These are phyloP conservation scores for Nepenthes alata DNA, from an alignment of 179 eudicot species.

Conservation along the genomic window DNA sequence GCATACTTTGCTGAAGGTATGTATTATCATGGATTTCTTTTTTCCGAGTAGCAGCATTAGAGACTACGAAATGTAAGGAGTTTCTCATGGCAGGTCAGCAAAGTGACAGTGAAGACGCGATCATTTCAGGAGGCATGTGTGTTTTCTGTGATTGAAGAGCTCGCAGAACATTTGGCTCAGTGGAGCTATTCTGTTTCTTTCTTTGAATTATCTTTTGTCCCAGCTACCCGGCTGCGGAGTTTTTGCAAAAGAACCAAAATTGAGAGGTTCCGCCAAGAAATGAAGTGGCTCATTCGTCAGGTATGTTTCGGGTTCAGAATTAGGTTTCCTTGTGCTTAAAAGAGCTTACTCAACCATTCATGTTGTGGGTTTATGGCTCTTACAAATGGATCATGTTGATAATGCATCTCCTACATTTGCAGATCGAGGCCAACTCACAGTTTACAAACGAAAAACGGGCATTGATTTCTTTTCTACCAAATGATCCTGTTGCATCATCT, in stretches of 20 bases:
- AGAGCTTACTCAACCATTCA: background rate
- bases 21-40: slow-evolving; percentile 1
- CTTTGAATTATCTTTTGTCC: slow-evolving; percentile 79
- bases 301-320: slow-evolving; percentile 17
- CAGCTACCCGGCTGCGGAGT: slow-evolving; percentile 58
- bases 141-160: slow-evolving; percentile 70
- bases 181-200: slow-evolving; percentile 94
- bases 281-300: slow-evolving; percentile 71
- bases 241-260: slow-evolving; percentile 82
- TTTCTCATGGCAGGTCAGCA: slow-evolving; percentile 53
- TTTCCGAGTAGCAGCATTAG: background rate
- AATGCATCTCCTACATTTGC: slow-evolving; percentile 4
- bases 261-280: slow-evolving; percentile 78
- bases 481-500: slow-evolving; percentile 62
- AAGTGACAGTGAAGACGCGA: slow-evolving; percentile 58
- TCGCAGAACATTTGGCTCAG: slow-evolving; percentile 82
- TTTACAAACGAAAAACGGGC: slow-evolving; percentile 61
- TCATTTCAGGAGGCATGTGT: slow-evolving; percentile 90
- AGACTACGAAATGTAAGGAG: background rate
- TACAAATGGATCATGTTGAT: background rate
- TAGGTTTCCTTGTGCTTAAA: background rate
- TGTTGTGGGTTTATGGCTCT: background rate
- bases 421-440: slow-evolving; percentile 80
- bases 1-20: slow-evolving; percentile 56
- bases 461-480: slow-evolving; percentile 52